phyloP scores from a whole-genome alignment of 352 stramenopile species.

The Blastocystis sp. region DNA sequence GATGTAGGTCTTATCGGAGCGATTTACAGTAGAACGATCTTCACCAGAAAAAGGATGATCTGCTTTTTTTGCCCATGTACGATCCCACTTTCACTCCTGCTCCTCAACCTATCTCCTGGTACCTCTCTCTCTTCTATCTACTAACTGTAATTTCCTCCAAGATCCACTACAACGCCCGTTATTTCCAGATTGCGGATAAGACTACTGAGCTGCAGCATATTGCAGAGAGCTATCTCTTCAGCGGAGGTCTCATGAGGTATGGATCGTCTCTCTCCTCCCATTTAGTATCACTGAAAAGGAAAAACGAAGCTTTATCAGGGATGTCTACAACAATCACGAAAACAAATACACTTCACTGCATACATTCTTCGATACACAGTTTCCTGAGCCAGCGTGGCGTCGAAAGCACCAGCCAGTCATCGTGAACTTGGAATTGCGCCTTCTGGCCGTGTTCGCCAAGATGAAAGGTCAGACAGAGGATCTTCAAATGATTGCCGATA shows the following conservation, averaged over 20 bases:
- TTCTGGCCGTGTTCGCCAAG: slow-evolving; percentile 8
- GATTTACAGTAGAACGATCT: slow-evolving; percentile 9
- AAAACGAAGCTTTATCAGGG: not conserved
- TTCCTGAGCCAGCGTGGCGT: not conserved
- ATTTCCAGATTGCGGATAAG: slow-evolving; percentile 35
- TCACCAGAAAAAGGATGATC: slow-evolving; percentile 3
- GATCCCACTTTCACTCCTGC: not conserved
- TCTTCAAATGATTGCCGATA: not conserved
- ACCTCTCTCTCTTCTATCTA: slow-evolving; percentile 24
- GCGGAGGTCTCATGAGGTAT: not conserved
- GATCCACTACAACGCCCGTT: slow-evolving; percentile 33
- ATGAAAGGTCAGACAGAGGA: not conserved
- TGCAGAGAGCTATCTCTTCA: slow-evolving; percentile 2
- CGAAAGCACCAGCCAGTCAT: not conserved
- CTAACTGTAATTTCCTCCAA: not conserved
- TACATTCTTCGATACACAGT: not conserved
- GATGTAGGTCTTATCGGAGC: not conserved
- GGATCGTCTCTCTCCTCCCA: not conserved
- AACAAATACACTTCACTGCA: not conserved
- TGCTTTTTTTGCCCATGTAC: slow-evolving; percentile 8
- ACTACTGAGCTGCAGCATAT: not conserved
- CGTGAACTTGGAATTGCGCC: slow-evolving; percentile 18
- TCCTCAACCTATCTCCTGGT: slow-evolving; percentile 39
- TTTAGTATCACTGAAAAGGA: not conserved
- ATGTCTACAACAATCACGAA: not conserved